Base-by-base conservation (phyloP, 2,329 filamentous ascomycete species). In the Exophiala bonariae region DNA sequence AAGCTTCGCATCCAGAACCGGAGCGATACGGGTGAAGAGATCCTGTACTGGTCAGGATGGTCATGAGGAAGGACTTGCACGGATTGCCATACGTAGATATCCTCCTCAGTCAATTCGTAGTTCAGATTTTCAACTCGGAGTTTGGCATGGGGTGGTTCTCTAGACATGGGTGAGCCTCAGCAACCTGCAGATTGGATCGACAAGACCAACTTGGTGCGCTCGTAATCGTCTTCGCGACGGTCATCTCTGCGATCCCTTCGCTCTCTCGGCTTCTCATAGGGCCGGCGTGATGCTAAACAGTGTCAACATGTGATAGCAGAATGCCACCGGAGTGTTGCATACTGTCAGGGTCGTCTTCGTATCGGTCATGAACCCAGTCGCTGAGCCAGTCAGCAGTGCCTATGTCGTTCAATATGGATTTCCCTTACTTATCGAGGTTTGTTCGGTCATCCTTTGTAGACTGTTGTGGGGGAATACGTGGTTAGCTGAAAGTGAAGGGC, bases 361-460 rank as follows among this genome's bases (percentile, higher is more conserved):
- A 95, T 65, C 84, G 87, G 72, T 95, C 89, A 67, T 96, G 91
- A 59, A 96, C 89, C 91, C 91, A 96, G 76, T 95, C 90, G 64
- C 89, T 89, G 55, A n/a, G 33, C 44, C 49, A n/a, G 43, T 18
- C 43, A 43, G 23, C 28, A 38, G 36, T 38, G 20, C 23, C 17
- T 38, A 50, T 49, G 54, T 52, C 39, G 30, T 45, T 11, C 17
- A 36, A 19, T 16, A 30, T n/a, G 23, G 42, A 9, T 37, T 46
- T 3, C 10, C 57, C 60, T 61, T 62, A 74, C 71, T 71, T 66
- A 61, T 74, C 69, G 51, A 74, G 58, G 52, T 75, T 70, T 50
- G 71, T 65, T 55, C 66, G 66, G 23, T 74, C 71, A 56, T 69
- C 66, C 61, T 66, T 66, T 52, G 68, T 68, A 54, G 69, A 62